Percentiles rank a stretch among this genome's conserved stretches.
phyloP scores from a whole-genome alignment of 2,329 filamentous ascomycete genomes.

The Fusarium sp. region DNA sequence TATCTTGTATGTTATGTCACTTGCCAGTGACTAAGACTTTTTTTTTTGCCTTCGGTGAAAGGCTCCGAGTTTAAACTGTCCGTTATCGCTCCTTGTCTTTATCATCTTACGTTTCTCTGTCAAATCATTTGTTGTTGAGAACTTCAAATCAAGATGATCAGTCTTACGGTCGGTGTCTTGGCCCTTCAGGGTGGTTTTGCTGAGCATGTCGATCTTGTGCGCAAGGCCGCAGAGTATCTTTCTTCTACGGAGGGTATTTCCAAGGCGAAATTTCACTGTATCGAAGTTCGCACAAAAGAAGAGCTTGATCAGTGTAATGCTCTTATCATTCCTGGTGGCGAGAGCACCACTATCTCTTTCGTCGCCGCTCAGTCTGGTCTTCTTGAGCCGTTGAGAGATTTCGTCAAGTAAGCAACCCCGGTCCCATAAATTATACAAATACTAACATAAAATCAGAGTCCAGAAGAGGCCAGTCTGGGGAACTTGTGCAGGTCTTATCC shows the following conservation, averaged over 20 bases:
- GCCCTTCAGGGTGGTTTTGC: constrained; percentile 92
- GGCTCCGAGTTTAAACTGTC: constrained; percentile 22
- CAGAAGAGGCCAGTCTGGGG: constrained; percentile 89
- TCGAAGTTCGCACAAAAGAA: constrained; percentile 80
- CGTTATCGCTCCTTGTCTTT: constrained; percentile 27
- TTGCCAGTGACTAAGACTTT: constrained; percentile 11
- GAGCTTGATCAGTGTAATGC: constrained; percentile 81
- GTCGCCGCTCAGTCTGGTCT: constrained; percentile 85
- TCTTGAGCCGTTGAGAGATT: constrained; percentile 84
- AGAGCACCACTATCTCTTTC: constrained; percentile 92
- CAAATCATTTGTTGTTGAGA: neutral
- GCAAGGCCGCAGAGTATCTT: constrained; percentile 70
- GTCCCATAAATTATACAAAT: neutral
- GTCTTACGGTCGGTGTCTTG: constrained; percentile 68
- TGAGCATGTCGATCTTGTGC: constrained; percentile 84
- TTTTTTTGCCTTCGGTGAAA: constrained; percentile 25
- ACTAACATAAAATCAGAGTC: constrained; percentile 60
- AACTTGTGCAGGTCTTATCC: constrained; percentile 92
- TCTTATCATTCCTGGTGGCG: constrained; percentile 90
- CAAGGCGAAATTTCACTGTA: constrained; percentile 65
- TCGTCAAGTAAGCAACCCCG: constrained; percentile 78
- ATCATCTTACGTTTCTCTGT: neutral
- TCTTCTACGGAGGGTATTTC: constrained; percentile 38
- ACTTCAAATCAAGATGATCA: constrained; percentile 33
- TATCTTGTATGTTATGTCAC: neutral